A percentile compares a stretch with the other conserved stretches of the same genome.
These are phyloP conservation scores for Tolypocladium ophioglossoides DNA, from an alignment of 2,329 filamentous ascomycete genomes.

Conservation along the genomic window DNA sequence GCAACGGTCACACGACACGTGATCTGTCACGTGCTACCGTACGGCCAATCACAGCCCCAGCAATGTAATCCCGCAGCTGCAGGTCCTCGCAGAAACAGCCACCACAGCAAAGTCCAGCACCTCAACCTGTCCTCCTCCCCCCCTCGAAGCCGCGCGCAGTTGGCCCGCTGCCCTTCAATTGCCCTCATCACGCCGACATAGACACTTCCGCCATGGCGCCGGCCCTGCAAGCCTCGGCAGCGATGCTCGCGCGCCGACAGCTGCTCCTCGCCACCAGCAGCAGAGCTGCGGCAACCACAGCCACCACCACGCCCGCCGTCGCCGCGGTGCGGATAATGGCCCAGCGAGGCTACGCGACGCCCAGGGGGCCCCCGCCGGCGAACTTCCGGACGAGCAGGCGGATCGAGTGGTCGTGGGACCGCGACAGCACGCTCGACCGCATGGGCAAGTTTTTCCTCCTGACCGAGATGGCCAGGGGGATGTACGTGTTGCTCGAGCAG, in stretches of 20 bases:
- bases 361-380: conserved; percentile 65
- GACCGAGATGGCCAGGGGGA: conserved; percentile 91
- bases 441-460: conserved; percentile 90
- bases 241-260: conserved; percentile 25
- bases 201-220: conserved; percentile 17
- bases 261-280: conserved; percentile 13
- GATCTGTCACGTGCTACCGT: conserved; percentile 12
- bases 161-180: conserved; percentile 11
- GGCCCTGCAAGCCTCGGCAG: conserved; percentile 18
- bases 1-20: too few relatives aligned
- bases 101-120: background rate
- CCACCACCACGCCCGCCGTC: conserved; percentile 10
- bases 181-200: conserved; percentile 6
- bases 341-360: conserved; percentile 48
- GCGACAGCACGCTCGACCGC: conserved; percentile 69
- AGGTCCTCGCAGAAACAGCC: conserved; percentile 4
- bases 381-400: conserved; percentile 69
- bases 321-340: conserved; percentile 8
- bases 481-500: conserved; percentile 97
- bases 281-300: background rate
- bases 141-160: conserved; percentile 2
- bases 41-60: conserved; percentile 24
- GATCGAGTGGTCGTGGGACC: conserved; percentile 69
- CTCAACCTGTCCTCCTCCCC: conserved; percentile 3
- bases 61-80: conserved; percentile 29